Base-by-base conservation (phyloP, 331 rosid genomes). In the Quercus phellos region DNA sequence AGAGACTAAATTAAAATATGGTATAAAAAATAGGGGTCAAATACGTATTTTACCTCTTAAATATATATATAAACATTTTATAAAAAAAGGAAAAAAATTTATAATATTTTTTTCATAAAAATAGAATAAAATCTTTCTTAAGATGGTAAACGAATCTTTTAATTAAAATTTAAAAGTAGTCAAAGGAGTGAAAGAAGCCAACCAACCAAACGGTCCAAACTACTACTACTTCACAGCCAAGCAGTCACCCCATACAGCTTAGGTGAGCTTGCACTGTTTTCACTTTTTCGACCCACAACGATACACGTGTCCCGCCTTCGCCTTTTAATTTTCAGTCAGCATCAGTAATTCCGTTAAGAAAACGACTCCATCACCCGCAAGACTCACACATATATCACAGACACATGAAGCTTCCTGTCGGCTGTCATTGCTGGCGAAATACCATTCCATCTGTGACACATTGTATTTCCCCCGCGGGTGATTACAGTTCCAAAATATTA, bases 1-100 rank as follows among this genome's bases (percentile, higher is more conserved):
- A 38, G 3, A 38, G 0, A 7, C 1, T 38, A 38, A 38, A 7
- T 38, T 38, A 0, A 6, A 38, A 38, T 38, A 7, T 38, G 0
- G 0, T 0, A 11, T 38, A 2, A 38, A 38, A 1, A 0, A 38
- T 38, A 38, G 0, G 0, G 0, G 2, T 0, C 1, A 38, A 38
- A 38, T 38, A 38, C 0, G 9, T 7, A 38, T 7, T 38, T 38
- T 38, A 8, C 3, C 11, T 0, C 0, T 38, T 38, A 38, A 6
- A 6, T 35, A 6, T 35, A 7, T 35, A 35, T 35, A 35, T 34
- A 34, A 34, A 1, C 42, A 35, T 35, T 35, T 6, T 35, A 35
- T 6, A 35, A 35, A 35, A 35, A 35, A 6, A 6, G 10, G 42
- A 35, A 35, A 35, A 35, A 35, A 35, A 6, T 35, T 35, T 35